A percentile compares a stretch with the other conserved stretches of the same genome.
These are phyloP conservation scores for Aspergillus cristatus DNA, from an alignment of 495 filamentous ascomycete species.

Conservation along the genomic window DNA sequence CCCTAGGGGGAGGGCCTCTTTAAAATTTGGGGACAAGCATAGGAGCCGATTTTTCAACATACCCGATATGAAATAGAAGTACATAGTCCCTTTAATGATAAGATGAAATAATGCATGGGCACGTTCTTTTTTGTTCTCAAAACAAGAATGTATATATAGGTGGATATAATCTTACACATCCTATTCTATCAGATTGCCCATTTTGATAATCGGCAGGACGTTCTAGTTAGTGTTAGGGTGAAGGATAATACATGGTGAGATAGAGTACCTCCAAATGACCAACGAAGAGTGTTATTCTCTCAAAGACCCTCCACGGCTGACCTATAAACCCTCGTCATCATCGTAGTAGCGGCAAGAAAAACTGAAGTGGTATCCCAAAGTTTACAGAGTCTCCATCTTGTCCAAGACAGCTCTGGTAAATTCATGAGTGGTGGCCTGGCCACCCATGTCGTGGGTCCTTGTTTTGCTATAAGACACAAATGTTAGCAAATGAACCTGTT, in stretches of 20 bases:
- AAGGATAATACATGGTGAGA: constrained; percentile 27
- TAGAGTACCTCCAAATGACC: constrained; percentile 6
- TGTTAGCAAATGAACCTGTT: constrained; percentile 17
- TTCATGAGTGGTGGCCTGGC: constrained; percentile 77
- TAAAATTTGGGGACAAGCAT: too few species aligned
- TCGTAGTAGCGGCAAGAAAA: constrained; percentile 14
- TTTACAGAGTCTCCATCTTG: constrained; percentile 72
- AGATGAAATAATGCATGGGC: constrained; percentile 1
- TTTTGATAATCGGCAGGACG: constrained; percentile 17
- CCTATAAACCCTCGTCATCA: constrained; percentile 13
- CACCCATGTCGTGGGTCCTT: constrained; percentile 92
- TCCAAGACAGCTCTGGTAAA: constrained; percentile 89
- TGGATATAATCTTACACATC: constrained; percentile 17
- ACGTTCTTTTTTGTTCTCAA: constrained; percentile 7
- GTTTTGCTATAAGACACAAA: constrained; percentile 46
- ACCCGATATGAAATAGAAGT: too few species aligned
- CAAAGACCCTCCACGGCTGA: constrained; percentile 2
- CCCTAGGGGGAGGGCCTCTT: too few species aligned
- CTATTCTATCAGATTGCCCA: constrained; percentile 16
- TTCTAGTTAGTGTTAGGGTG: constrained; percentile 19
- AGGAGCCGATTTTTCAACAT: too few species aligned
- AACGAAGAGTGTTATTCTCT: constrained; percentile 4
- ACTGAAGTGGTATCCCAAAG: constrained; percentile 8
- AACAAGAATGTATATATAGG: constrained; percentile 8
- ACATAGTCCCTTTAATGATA: not conserved